Evolutionary conservation across 176 grass and related monocot species (phyloP), one percentile per base, ranked within the genome.

Genomic region (Aegilops umbellulata): DNA sequence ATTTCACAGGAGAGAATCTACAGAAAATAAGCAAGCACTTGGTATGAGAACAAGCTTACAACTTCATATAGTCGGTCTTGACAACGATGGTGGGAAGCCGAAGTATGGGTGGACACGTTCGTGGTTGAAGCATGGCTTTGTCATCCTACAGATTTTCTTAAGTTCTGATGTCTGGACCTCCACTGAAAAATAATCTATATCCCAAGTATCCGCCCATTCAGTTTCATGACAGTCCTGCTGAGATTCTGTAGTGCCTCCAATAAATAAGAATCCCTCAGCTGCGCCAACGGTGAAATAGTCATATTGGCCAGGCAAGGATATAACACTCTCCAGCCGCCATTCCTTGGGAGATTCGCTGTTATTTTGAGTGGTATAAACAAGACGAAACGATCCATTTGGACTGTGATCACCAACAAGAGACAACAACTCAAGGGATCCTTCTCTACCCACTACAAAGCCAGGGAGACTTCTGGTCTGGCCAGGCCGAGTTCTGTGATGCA

Each of bases 31-130:
- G 12, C 15, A 53, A 30, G 20, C 68, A 71, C 4, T 25, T 53
- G 24, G 8, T 39, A 68, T 27, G 22, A 39, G 20, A 8, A 49
- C 12, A 66, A 76, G 11, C 31, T 82, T 87, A 87, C 86, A 46
- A 76, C 1, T 82, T 87, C 86, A 87, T 24, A 87, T 30, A 24
- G 70, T 67, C 4, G 78, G 85, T 66, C 64, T 55, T 57, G 69
- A 27, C 16, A 75, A 44, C 10, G 79, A 51, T 30, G 79, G 79
- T 14, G 61, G 20, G 47, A 82, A 82, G 24, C 79, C 70, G 1
- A 67, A 82, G 61, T 82, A 87, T 0, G 71, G 20, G 25, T 19
- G 12, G 1, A 68, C 46, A 68, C 24, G 19, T 11, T 76, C 26
- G 3, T 51, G 44, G 26, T 25, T 13, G 10, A 57, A 82, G 30